Evolutionary conservation across 305 asterid species (phyloP).

Genomic region (Stenogyne calaminthoides): DNA sequence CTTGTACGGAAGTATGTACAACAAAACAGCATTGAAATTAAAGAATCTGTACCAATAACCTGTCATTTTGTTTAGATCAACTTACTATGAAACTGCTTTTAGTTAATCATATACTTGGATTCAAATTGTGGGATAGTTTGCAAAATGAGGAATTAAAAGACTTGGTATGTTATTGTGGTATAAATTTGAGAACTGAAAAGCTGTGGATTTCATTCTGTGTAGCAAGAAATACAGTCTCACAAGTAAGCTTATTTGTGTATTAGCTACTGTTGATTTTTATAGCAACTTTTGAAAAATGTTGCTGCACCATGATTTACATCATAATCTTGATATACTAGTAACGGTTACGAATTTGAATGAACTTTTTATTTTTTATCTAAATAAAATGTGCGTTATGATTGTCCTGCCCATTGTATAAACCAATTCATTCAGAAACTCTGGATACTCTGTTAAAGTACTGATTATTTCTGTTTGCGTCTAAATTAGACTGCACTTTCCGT

Average conservation of each 20-base stretch:
- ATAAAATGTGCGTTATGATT: background rate
- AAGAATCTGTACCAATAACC: background rate
- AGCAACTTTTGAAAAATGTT: background rate
- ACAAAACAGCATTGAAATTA: background rate
- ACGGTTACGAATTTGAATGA: background rate
- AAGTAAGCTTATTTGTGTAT: background rate
- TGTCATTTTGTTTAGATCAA: constrained; percentile 21
- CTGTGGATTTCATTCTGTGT: background rate
- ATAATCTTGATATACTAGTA: background rate
- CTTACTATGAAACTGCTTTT: background rate
- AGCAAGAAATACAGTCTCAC: background rate
- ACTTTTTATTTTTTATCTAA: background rate
- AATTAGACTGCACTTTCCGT: background rate
- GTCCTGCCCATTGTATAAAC: background rate
- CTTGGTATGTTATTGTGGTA: background rate
- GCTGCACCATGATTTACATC: background rate
- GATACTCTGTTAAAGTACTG: background rate
- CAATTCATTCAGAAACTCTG: background rate
- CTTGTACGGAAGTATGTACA: background rate
- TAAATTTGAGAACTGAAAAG: background rate
- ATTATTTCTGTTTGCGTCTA: background rate
- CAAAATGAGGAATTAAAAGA: background rate
- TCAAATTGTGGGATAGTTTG: background rate
- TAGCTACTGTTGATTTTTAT: background rate
- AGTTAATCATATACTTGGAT: background rate